Evolutionary conservation across 2,329 filamentous ascomycete species (phyloP), one percentile per base, ranked within the genome.

Genomic region (Calonectria pteridis): DNA sequence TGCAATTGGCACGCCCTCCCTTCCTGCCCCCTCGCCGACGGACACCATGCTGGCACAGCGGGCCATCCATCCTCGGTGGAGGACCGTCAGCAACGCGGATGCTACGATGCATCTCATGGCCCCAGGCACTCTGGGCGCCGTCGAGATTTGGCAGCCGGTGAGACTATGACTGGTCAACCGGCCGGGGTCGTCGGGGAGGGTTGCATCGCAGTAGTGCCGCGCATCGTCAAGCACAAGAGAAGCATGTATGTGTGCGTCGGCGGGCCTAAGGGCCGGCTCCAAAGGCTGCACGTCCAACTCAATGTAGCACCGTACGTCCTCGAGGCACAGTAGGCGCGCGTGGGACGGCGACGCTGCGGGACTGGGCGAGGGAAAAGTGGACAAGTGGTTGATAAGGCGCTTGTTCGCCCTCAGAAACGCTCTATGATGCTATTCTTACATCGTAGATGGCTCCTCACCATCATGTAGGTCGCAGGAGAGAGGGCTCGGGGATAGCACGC

Each of bases 61-160:
- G 50, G 55, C 14, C 46, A 43, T 43, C 33, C 49, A 23, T 62
- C 55, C 55, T 23, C 26, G 55, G 55, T 55, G 58, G 67, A 55
- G 67, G 59, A 70, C 33, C 58, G 69, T 51, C 29, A 63, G 69
- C 63, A 35, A 26, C 26, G 55, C 53, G 58, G 53, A 64, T 72
- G 28, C 64, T 73, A 69, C 71, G 65, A 69, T 69, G 71, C 71
- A 73, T 73, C 71, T 73, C 65, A 68, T 68, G 70, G 55, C 49
- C 71, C 65, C 66, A 65, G 46, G 58, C 58, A 65, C 65, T 40
- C 65, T 53, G 35, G 14, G 28, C 35, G 28, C 46, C 35, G 49
- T 50, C 65, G 49, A 72, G 55, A 68, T 68, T 72, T 58, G 55
- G 58, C 70, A 58, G 68, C 70, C 70, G 65, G 70, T 72, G 58